phyloP scores from a whole-genome alignment of 495 filamentous ascomycete genomes.

The Saxophila tyrrhenica region DNA sequence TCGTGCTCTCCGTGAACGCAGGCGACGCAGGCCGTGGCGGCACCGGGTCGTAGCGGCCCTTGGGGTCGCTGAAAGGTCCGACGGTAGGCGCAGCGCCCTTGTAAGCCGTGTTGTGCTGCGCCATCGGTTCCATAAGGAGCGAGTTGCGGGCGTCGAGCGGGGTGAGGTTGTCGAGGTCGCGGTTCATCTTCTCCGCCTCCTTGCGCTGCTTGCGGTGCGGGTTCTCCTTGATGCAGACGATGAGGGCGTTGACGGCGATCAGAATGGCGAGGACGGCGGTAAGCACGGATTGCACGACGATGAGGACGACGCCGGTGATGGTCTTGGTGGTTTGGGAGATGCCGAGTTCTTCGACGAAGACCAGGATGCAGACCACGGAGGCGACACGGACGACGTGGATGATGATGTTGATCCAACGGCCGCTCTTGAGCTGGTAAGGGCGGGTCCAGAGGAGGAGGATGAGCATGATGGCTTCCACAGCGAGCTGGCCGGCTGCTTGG shows the following conservation, averaged over 20 bases:
- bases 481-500: conserved; percentile 67
- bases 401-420: conserved; percentile 85
- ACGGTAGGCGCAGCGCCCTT: conserved; percentile 11
- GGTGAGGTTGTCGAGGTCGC: conserved; percentile 77
- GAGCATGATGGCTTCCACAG: conserved; percentile 63
- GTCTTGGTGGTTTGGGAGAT: conserved; percentile 93
- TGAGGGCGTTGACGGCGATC: conserved; percentile 80
- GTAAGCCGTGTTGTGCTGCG: conserved; percentile 19
- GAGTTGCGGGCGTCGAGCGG: conserved; percentile 85
- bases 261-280: conserved; percentile 78
- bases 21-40: conserved; percentile 14
- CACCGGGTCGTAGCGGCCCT: conserved; percentile 27
- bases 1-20: background rate
- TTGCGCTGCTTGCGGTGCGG: conserved; percentile 76
- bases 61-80: conserved; percentile 9
- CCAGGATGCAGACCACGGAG: conserved; percentile 76
- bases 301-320: conserved; percentile 76
- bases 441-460: conserved; percentile 68
- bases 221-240: conserved; percentile 72
- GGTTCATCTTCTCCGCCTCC: conserved; percentile 75
- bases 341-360: conserved; percentile 90
- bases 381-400: conserved; percentile 92
- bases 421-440: conserved; percentile 73
- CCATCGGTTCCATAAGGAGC: conserved; percentile 51
- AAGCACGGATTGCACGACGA: conserved; percentile 75